phyloP scores from a whole-genome alignment of 148 eudicot genomes.

The Bassia scoparia region DNA sequence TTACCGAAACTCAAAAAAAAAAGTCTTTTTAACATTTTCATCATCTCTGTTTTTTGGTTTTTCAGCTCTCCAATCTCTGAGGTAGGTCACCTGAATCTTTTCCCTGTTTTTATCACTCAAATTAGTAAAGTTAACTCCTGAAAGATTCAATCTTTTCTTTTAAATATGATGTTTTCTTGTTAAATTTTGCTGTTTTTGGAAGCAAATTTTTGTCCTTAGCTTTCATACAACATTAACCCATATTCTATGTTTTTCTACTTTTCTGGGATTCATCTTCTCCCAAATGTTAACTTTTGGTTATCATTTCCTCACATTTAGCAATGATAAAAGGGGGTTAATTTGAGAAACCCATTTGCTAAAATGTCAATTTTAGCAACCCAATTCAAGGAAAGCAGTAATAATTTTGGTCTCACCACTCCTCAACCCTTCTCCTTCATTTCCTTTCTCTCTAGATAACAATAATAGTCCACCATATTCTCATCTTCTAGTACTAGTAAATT shows the following conservation, averaged over 20 bases:
- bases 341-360: conserved; percentile 25
- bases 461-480: conserved; percentile 17
- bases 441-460: conserved; percentile 4
- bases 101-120: neutral
- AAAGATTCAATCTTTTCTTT: conserved; percentile 22
- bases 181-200: neutral
- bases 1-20: neutral
- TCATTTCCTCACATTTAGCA: conserved; percentile 1
- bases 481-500: conserved; percentile 33
- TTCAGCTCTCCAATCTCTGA: conserved; percentile 15
- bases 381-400: conserved; percentile 20
- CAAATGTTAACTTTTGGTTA: neutral
- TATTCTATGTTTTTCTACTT: neutral
- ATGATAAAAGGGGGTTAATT: conserved; percentile 2
- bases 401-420: conserved; percentile 27
- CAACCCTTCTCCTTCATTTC: conserved; percentile 31
- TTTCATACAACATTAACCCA: neutral
- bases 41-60: conserved; percentile 6
- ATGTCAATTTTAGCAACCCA: conserved; percentile 28
- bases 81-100: conserved; percentile 14
- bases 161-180: neutral
- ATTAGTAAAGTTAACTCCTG: neutral
- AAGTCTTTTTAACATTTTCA: conserved; percentile 4
- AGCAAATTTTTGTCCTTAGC: neutral
- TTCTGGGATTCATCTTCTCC: neutral